A percentile compares a stretch with the other conserved stretches of the same genome.
Evolutionary conservation across 1,139 yeast species (phyloP).

Genomic region (Kodamaea arcana): DNA sequence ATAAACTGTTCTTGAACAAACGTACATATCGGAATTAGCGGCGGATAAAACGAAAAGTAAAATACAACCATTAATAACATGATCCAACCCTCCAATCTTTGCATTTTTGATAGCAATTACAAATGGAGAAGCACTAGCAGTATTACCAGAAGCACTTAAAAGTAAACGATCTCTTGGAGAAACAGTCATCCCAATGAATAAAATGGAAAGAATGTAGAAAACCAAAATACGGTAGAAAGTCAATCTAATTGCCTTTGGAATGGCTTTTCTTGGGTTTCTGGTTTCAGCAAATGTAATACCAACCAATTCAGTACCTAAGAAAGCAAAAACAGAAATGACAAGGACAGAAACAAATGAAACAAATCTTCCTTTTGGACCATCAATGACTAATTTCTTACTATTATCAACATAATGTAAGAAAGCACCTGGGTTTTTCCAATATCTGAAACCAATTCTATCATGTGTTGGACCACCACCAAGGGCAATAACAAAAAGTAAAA

Average conservation of each 20-base stretch:
- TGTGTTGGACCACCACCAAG: constrained; percentile 59
- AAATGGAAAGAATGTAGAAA: constrained; percentile 63
- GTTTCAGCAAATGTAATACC: constrained; percentile 76
- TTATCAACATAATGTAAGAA: constrained; percentile 44
- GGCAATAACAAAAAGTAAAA: constrained; percentile 45
- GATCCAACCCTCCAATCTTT: constrained; percentile 38
- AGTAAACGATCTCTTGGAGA: constrained; percentile 62
- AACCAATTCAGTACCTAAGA: constrained; percentile 68
- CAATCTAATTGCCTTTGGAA: constrained; percentile 73
- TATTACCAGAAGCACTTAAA: constrained; percentile 37
- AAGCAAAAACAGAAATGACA: constrained; percentile 74
- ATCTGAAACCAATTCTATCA: constrained; percentile 63
- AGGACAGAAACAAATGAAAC: constrained; percentile 64
- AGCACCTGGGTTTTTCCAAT: constrained; percentile 63
- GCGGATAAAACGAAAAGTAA: constrained; percentile 44
- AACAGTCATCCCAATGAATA: constrained; percentile 71
- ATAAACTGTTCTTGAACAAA: constrained; percentile 43
- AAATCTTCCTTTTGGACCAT: constrained; percentile 49
- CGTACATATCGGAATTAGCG: constrained; percentile 47
- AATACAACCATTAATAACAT: constrained; percentile 44
- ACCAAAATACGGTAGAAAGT: constrained; percentile 73
- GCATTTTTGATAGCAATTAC: constrained; percentile 49
- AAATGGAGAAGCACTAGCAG: constrained; percentile 78
- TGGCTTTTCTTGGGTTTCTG: constrained; percentile 66
- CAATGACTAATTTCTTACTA: constrained; percentile 17